phyloP scores from a whole-genome alignment of 1,139 yeast species.

The Kluyveromyces sp. region DNA sequence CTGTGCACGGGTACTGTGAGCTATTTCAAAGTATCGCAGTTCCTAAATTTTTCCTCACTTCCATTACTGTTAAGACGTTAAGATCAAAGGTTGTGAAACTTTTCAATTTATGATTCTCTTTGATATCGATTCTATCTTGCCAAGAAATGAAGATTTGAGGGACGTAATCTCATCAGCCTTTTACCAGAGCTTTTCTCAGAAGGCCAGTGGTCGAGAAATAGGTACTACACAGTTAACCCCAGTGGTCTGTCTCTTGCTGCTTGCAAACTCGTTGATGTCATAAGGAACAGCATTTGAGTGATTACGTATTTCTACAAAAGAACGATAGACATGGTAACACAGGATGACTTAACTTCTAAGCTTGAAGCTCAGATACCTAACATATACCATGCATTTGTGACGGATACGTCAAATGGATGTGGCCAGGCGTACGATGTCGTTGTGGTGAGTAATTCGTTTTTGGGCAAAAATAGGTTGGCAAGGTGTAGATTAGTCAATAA shows the following conservation, averaged over 20 bases:
- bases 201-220: not conserved
- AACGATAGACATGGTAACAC: conserved; percentile 16
- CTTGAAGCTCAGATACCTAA: conserved; percentile 22
- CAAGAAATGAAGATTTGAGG: not conserved
- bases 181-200: not conserved
- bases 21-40: too few species aligned
- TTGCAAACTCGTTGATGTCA: not conserved
- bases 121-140: too few species aligned
- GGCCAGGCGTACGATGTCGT: conserved; percentile 82
- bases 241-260: not conserved
- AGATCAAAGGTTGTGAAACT: not conserved
- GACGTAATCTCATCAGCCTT: too few species aligned
- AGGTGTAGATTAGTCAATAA: conserved; percentile 82
- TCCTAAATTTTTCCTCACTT: too few species aligned
- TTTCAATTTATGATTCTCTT: not conserved
- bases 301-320: not conserved
- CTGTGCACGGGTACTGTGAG: too few species aligned
- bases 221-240: too few species aligned
- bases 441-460: conserved; percentile 71
- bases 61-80: too few species aligned
- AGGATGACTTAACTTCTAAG: conserved; percentile 22
- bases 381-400: conserved; percentile 29
- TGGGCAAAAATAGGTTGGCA: conserved; percentile 76
- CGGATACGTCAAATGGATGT: conserved; percentile 65
- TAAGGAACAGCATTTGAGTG: not conserved